These are phyloP conservation scores for Colletotrichum falcatum DNA, from an alignment of 2,329 filamentous ascomycete species.

Conservation along the genomic window DNA sequence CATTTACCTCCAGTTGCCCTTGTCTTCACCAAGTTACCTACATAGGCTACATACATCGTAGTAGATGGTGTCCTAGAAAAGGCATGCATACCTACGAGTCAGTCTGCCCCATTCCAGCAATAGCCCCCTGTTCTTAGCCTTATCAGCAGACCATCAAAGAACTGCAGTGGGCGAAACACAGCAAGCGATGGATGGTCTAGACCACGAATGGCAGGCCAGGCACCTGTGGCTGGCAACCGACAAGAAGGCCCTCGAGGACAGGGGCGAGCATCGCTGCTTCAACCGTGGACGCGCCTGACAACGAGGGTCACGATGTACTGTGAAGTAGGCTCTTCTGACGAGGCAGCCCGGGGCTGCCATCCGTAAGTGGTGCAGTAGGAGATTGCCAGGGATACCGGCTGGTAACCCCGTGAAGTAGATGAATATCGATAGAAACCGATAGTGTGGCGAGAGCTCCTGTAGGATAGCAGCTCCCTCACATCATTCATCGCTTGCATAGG, in stretches of 20 bases:
- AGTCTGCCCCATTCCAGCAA: not conserved
- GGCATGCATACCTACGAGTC: conserved; percentile 51
- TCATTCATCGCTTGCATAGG: not conserved
- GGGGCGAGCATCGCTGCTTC: no score
- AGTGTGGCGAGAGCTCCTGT: not conserved
- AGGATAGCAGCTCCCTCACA: not conserved
- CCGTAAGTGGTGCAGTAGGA: not conserved
- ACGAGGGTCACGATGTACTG: not conserved
- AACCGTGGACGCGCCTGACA: not conserved
- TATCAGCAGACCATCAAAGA: conserved; percentile 40
- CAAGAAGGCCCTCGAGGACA: conserved; percentile 47
- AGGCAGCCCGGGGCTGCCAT: not conserved
- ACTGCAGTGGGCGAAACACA: not conserved
- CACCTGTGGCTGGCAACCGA: conserved; percentile 49
- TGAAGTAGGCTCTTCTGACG: no score
- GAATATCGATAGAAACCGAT: not conserved
- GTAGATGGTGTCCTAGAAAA: conserved; percentile 58
- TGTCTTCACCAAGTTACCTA: conserved; percentile 66
- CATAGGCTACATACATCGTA: no score
- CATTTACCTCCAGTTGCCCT: conserved; percentile 63
- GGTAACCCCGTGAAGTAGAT: not conserved
- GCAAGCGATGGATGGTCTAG: not conserved
- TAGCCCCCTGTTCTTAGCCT: not conserved
- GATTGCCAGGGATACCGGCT: not conserved
- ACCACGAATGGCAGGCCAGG: conserved; percentile 29